Base-by-base conservation (phyloP, 768 basidiomycete genomes). In the Filobasidium floriforme region DNA sequence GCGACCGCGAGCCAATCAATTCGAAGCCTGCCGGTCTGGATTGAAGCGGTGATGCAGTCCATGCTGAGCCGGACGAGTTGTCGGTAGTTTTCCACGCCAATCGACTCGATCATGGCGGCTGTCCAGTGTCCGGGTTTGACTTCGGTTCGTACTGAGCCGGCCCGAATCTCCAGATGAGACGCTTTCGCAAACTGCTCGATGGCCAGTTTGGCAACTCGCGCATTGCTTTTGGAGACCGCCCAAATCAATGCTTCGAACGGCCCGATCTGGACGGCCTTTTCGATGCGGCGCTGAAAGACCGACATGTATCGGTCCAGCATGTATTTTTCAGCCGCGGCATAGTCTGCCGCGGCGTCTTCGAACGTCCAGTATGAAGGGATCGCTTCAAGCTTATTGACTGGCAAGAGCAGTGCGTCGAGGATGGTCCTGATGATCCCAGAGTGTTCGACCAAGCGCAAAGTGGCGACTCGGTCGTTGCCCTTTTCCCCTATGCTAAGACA, bases 291-390 rank as follows among this genome's bases (percentile, higher is more conserved):
- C 22, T 57, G 54, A 28, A 57, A 57, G 26, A 57, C 5, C 12
- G 54, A 32, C 29, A 26, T 24, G 29, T 57, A 57, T 24, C 54
- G 54, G 24, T 57, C 29, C 22, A 57, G n/a, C 54, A 57, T 57
- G 24, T 57, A 57, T 26, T 57, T 57, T 24, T 57, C 24, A n/a
- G 54, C 54, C 24, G 54, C 54, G 29, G 22, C 24, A 26, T 57
- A 28, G 5, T 26, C 54, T 32, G 14, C 26, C 24, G 2, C n/a
- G 54, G 54, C 54, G 2, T 57, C 54, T 32, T 57, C 29, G 24
- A 24, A 57, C 5, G 4, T 57, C 54, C 54, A 57, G 54, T 24
- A 32, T 4, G 2, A 6, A n/a, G 22, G 24, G 22, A 28, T 57
- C 12, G 12, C 15, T 15, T 28, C 29, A n/a, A 57, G 19, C 22